These are phyloP conservation scores for Xenoacremonium recifei DNA, from an alignment of 2,329 filamentous ascomycete genomes.

Conservation along the genomic window DNA sequence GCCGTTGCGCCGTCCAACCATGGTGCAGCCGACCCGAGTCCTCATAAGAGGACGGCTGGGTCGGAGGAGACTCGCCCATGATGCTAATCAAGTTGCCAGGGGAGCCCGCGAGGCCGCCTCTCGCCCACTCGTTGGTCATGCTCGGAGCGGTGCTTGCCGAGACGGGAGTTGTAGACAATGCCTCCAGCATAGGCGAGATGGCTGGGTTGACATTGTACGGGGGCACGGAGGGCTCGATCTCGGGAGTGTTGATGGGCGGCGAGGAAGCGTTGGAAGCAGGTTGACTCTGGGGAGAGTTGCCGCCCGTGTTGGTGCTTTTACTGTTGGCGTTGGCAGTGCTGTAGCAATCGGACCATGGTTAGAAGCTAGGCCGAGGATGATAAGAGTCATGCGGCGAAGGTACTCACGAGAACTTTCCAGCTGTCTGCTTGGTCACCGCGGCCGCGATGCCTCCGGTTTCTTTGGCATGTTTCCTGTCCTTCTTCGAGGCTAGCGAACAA, in stretches of 20 bases:
- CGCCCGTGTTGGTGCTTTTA: slow-evolving; percentile 30
- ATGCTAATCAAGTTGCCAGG: slow-evolving; percentile 53
- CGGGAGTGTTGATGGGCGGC: slow-evolving; percentile 44
- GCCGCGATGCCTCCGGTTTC: slow-evolving; percentile 52
- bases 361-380: slow-evolving; percentile 14
- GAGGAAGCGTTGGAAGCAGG: slow-evolving; percentile 44
- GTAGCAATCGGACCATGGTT: slow-evolving; percentile 12
- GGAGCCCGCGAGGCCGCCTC: slow-evolving; percentile 45
- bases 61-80: slow-evolving; percentile 52
- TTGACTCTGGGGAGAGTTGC: slow-evolving; percentile 33
- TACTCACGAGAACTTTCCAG: slow-evolving; percentile 51
- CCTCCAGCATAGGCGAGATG: slow-evolving; percentile 47
- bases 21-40: slow-evolving; percentile 43
- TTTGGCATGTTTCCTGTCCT: slow-evolving; percentile 55
- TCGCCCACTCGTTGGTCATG: slow-evolving; percentile 46
- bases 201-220: slow-evolving; percentile 43
- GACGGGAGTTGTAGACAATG: slow-evolving; percentile 48
- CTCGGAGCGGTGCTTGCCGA: slow-evolving; percentile 48
- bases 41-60: slow-evolving; percentile 52
- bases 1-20: slow-evolving; percentile 46
- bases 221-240: slow-evolving; percentile 40
- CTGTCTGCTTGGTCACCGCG: slow-evolving; percentile 52
- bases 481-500: slow-evolving; percentile 42
- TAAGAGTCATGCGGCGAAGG: slow-evolving; percentile 29
- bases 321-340: slow-evolving; percentile 29